Conservation (phyloP, 306 rosid species). For the Prunus armeniaca region DNA sequence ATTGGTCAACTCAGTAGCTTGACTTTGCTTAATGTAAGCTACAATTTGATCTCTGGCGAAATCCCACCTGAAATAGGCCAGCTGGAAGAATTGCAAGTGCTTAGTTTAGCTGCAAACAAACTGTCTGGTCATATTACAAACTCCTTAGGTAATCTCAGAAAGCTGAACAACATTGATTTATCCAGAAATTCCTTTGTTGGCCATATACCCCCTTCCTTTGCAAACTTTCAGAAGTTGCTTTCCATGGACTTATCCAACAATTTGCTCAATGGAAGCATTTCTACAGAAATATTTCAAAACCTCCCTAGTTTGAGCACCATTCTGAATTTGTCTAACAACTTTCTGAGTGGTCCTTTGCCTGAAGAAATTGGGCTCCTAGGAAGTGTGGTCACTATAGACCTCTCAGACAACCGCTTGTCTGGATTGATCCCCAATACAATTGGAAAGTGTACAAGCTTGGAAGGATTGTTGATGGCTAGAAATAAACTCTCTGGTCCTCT, state of each 20-base stretch:
- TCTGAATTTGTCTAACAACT: constrained; percentile 60
- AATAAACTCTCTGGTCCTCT: constrained; percentile 64
- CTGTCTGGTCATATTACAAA: constrained; percentile 56
- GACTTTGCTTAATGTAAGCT: constrained; percentile 52
- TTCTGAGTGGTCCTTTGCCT: constrained; percentile 63
- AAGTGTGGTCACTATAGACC: constrained; percentile 45
- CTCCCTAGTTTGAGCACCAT: constrained; percentile 46
- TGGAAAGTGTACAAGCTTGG: constrained; percentile 54
- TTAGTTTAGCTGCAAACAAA: constrained; percentile 45
- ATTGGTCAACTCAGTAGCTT: constrained; percentile 53
- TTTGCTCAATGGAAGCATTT: constrained; percentile 58
- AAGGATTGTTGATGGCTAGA: constrained; percentile 38
- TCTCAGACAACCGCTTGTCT: constrained; percentile 49
- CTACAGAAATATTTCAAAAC: constrained; percentile 40
- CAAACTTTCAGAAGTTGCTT: constrained; percentile 41
- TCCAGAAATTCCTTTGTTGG: constrained; percentile 51
- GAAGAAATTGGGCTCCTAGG: constrained; percentile 35
- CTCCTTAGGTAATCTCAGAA: constrained; percentile 52
- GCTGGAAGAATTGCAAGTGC: constrained; percentile 42
- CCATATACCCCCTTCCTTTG: constrained; percentile 45
- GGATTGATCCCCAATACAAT: constrained; percentile 59
- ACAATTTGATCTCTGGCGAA: constrained; percentile 54
- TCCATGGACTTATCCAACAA: constrained; percentile 65
- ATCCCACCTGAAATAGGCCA: constrained; percentile 60
- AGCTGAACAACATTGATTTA: constrained; percentile 51